Conservation (phyloP, 306 rosid species). For the Cicer judaicum region DNA sequence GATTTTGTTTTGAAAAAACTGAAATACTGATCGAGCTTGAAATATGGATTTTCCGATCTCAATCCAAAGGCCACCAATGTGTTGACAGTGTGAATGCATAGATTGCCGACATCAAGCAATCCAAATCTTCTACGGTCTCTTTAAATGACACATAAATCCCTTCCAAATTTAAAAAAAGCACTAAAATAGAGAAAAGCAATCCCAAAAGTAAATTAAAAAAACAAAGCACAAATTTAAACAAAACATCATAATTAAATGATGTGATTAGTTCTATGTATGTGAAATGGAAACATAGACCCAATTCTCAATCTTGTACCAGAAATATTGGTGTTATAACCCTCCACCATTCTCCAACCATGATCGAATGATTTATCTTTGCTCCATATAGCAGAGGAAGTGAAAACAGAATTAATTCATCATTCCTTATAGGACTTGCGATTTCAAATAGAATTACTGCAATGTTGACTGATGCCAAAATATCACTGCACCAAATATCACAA, state of each 20-base stretch:
- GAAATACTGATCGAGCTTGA: no score
- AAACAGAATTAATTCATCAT: slow-evolving; percentile 63
- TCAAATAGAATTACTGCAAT: slow-evolving; percentile 89
- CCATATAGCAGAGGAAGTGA: slow-evolving; percentile 80
- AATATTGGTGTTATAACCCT: slow-evolving; percentile 97
- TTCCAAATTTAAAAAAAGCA: no score
- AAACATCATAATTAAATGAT: not conserved
- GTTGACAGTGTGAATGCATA: no score
- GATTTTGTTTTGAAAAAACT: no score
- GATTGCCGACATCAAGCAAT: no score
- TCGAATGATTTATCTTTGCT: slow-evolving; percentile 84
- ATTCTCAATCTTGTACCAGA: slow-evolving; percentile 89
- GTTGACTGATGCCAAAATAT: slow-evolving; percentile 73
- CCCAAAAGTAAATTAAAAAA: not conserved
- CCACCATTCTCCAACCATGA: slow-evolving; percentile 97
- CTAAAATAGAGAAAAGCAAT: no score
- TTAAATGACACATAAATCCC: no score
- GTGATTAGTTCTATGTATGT: slow-evolving; percentile 28
- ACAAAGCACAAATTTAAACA: not conserved
- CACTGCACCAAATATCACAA: slow-evolving; percentile 64
- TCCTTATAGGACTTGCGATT: slow-evolving; percentile 86
- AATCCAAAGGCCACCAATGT: no score
- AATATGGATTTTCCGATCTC: no score
- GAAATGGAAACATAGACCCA: slow-evolving; percentile 86
- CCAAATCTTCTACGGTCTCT: no score